A percentile compares a stretch with the other conserved stretches of the same genome.
phyloP scores from a whole-genome alignment of 345 rosid genomes.

The Gossypium bickii region DNA sequence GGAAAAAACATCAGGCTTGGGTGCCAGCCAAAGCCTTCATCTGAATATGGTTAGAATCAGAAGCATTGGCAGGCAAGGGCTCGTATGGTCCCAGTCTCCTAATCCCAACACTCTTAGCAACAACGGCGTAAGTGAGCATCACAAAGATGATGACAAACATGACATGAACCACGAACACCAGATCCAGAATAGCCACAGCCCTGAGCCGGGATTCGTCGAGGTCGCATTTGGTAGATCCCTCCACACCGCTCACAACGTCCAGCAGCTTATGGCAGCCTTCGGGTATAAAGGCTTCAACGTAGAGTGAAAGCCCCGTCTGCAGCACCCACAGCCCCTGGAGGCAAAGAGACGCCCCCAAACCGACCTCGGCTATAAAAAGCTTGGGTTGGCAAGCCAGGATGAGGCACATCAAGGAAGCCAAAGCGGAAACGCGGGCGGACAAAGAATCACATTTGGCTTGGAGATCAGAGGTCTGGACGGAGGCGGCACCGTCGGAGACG shows the following conservation, averaged over 20 bases:
- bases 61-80: constrained; percentile 50
- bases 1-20: constrained; percentile 42
- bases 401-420: constrained; percentile 57
- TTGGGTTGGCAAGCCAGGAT: constrained; percentile 63
- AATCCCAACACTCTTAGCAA: constrained; percentile 43
- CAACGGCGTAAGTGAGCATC: constrained; percentile 49
- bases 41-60: constrained; percentile 31
- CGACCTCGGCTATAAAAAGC: constrained; percentile 69
- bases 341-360: constrained; percentile 59
- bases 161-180: constrained; percentile 63
- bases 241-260: constrained; percentile 69
- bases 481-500: constrained; percentile 53
- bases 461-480: constrained; percentile 75
- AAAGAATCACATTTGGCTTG: constrained; percentile 72
- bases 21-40: constrained; percentile 64
- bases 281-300: constrained; percentile 83
- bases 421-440: constrained; percentile 60
- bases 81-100: constrained; percentile 74
- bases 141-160: constrained; percentile 54
- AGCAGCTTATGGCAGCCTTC: constrained; percentile 79
- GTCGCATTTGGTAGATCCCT: constrained; percentile 85
- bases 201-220: constrained; percentile 66
- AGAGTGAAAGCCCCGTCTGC: constrained; percentile 82
- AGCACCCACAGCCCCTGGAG: constrained; percentile 86
- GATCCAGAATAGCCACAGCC: constrained; percentile 83